These are phyloP conservation scores for Cylindrotheca fusiformis DNA, from an alignment of 108 stramenopile species.

Conservation along the genomic window DNA sequence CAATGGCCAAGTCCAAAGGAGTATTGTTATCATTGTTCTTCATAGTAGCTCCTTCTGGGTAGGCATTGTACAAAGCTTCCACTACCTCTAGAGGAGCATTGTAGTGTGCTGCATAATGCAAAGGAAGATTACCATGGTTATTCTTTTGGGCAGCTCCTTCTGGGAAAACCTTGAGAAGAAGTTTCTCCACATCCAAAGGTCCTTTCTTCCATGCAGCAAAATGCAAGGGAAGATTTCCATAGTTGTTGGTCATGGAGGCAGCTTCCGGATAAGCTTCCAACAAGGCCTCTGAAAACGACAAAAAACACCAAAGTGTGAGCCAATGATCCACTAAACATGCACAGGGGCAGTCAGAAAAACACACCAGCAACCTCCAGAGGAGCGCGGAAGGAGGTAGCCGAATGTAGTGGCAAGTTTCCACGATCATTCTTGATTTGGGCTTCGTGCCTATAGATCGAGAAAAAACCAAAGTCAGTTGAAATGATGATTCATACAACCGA, in stretches of 20 bases:
- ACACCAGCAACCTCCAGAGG: conserved; percentile 22
- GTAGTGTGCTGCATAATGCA: conserved; percentile 87
- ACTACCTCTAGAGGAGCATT: conserved; percentile 85
- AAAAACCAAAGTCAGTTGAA: background rate
- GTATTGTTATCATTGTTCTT: conserved; percentile 89
- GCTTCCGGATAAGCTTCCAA: conserved; percentile 86
- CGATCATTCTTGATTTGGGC: conserved; percentile 55
- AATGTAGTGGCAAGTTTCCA: conserved; percentile 84
- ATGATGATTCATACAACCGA: background rate
- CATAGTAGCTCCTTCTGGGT: conserved; percentile 77
- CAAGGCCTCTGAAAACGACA: conserved; percentile 50
- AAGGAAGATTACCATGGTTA: conserved; percentile 81
- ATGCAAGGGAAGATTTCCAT: conserved; percentile 82
- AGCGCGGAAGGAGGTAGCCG: conserved; percentile 66
- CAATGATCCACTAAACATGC: background rate
- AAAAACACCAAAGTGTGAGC: too few species aligned
- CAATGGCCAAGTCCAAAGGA: conserved; percentile 82
- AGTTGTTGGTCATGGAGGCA: conserved; percentile 83
- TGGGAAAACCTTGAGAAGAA: conserved; percentile 74
- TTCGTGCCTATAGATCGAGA: conserved; percentile 47
- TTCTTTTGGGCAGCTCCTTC: conserved; percentile 87
- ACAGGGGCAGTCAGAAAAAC: background rate
- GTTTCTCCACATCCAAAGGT: conserved; percentile 76
- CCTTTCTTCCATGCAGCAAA: conserved; percentile 90
- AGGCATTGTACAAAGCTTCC: conserved; percentile 79